These are phyloP conservation scores for Triticum aestivum DNA, from an alignment of 176 grass and related monocot species.

Conservation along the genomic window IWGSC_CS_RefSeq_v2.1 NC_057813.1:745204085-745204584, in stretches of 20 bases:
- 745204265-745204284: not conserved
- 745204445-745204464: too few species aligned
- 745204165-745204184: slow-evolving; percentile 53
- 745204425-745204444: too few species aligned
- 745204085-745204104: slow-evolving; percentile 69
- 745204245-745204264: not conserved
- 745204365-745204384: slow-evolving; percentile 58
- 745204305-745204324: slow-evolving; percentile 59
- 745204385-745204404: not conserved
- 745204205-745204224: slow-evolving; percentile 79
- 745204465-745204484: too few species aligned
- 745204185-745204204: slow-evolving; percentile 41
- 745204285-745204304: not conserved
- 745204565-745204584: too few species aligned
- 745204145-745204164: slow-evolving; percentile 25
- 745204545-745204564: too few species aligned
- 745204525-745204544: too few species aligned
- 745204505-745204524: too few species aligned
- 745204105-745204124: slow-evolving; percentile 53
- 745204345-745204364: slow-evolving; percentile 43
- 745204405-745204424: not conserved
- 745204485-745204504: too few species aligned
- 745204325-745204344: slow-evolving; percentile 71
- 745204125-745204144: slow-evolving; percentile 38
- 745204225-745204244: slow-evolving; percentile 63